These are phyloP conservation scores for Chrysanthemum lavandulifolium DNA, from an alignment of 129 eudicot genomes.

Conservation along the genomic window DNA sequence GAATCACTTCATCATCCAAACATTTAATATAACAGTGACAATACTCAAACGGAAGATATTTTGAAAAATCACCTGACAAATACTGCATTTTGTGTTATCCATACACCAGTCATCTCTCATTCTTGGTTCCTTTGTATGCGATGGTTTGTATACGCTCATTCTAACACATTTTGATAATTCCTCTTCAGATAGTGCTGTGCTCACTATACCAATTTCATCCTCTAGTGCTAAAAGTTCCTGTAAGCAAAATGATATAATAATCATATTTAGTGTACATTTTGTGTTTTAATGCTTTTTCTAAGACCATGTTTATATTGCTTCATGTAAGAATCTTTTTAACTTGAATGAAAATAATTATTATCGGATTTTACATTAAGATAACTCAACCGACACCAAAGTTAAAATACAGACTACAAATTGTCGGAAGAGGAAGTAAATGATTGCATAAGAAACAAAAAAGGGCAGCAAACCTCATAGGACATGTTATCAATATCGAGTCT, in stretches of 20 bases:
- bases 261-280: neutral
- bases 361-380: neutral
- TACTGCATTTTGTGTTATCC: constrained; percentile 75
- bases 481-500: constrained; percentile 93
- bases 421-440: neutral
- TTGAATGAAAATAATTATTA: neutral
- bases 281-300: too few relatives aligned
- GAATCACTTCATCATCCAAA: neutral
- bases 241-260: constrained; percentile 9
- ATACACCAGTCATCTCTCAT: constrained; percentile 26
- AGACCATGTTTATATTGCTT: too few relatives aligned
- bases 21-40: neutral
- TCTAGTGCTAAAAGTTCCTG: constrained; percentile 91
- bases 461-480: constrained; percentile 86
- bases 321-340: neutral
- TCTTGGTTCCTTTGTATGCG: constrained; percentile 21
- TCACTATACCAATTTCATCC: constrained; percentile 84
- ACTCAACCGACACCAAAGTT: neutral
- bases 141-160: constrained; percentile 41
- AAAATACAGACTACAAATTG: constrained; percentile 10
- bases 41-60: neutral
- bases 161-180: constrained; percentile 58
- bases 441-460: neutral
- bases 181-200: constrained; percentile 81
- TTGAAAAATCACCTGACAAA: constrained; percentile 76